Evolutionary conservation across 441 rosid genomes (phyloP).

Genomic region (Francoa sonchifolia): DNA sequence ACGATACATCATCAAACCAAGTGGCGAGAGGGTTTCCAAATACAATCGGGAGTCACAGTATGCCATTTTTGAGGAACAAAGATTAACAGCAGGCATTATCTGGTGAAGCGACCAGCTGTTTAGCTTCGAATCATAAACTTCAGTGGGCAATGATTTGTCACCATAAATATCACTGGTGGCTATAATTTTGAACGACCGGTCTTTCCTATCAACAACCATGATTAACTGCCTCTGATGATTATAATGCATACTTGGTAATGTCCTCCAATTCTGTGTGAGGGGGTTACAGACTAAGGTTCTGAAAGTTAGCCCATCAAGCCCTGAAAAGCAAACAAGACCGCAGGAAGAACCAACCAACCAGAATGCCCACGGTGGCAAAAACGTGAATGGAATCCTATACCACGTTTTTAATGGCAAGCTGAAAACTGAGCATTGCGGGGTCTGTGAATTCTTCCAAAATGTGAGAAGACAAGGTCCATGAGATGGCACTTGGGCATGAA

Average conservation of each 20-base stretch:
- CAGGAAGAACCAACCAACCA: slow-evolving; percentile 92
- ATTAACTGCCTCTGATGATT: slow-evolving; percentile 82
- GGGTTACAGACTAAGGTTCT: slow-evolving; percentile 82
- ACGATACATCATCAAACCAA: slow-evolving; percentile 84
- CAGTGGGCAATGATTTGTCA: slow-evolving; percentile 76
- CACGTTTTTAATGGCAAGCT: slow-evolving; percentile 81
- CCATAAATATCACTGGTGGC: slow-evolving; percentile 84
- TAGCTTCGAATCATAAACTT: slow-evolving; percentile 76
- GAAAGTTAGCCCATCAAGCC: slow-evolving; percentile 72
- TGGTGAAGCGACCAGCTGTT: slow-evolving; percentile 72
- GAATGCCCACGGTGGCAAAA: slow-evolving; percentile 82
- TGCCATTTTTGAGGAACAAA: slow-evolving; percentile 94
- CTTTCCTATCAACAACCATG: slow-evolving; percentile 66
- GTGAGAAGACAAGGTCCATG: slow-evolving; percentile 88
- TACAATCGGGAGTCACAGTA: slow-evolving; percentile 79
- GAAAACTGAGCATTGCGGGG: slow-evolving; percentile 76
- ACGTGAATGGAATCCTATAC: slow-evolving; percentile 76
- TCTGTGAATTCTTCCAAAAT: slow-evolving; percentile 76
- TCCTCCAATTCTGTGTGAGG: slow-evolving; percentile 72
- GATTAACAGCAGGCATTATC: slow-evolving; percentile 86
- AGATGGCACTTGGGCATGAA: slow-evolving; percentile 78
- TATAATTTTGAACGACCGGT: slow-evolving; percentile 67
- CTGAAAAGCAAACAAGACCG: slow-evolving; percentile 86
- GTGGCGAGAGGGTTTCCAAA: slow-evolving; percentile 85
- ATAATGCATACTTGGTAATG: slow-evolving; percentile 68